phyloP scores from a whole-genome alignment of 2,329 filamentous ascomycete species.

The Didymella sp. region DNA sequence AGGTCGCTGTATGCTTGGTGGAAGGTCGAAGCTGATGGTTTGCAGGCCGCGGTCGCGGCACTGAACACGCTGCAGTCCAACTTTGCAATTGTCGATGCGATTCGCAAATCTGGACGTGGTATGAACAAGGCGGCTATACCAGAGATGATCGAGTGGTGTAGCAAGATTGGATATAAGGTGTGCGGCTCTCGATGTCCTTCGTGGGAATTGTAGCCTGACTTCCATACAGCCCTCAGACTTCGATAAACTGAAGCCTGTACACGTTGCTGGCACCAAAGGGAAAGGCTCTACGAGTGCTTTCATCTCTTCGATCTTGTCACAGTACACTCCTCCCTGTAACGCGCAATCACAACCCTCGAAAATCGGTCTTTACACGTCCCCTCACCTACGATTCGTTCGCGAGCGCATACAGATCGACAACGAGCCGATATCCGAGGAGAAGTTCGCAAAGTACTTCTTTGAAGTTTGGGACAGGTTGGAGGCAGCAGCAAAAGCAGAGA shows the following conservation, averaged over 20 bases:
- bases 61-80: constrained; percentile 83
- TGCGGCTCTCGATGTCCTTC: constrained; percentile 45
- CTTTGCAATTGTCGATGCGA: constrained; percentile 75
- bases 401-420: constrained; percentile 86
- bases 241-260: constrained; percentile 69
- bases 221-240: constrained; percentile 64
- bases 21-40: constrained; percentile 26
- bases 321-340: constrained; percentile 59
- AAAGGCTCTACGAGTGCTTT: constrained; percentile 91
- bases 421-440: constrained; percentile 68
- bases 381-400: constrained; percentile 81
- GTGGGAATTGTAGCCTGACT: constrained; percentile 12
- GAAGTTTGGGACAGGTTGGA: constrained; percentile 78
- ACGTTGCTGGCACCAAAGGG: constrained; percentile 92
- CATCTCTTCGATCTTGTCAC: constrained; percentile 76
- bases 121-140: constrained; percentile 80
- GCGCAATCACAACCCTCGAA: constrained; percentile 54
- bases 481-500: constrained; percentile 59
- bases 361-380: constrained; percentile 83
- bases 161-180: constrained; percentile 76
- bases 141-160: constrained; percentile 81
- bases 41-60: constrained; percentile 71
- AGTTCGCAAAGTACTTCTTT: constrained; percentile 81
- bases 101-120: constrained; percentile 74
- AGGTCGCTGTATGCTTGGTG: constrained; percentile 14